These are phyloP conservation scores for Funneliformis geosporum DNA, from an alignment of 192 early-diverging fungal species.

Conservation along the genomic window DNA sequence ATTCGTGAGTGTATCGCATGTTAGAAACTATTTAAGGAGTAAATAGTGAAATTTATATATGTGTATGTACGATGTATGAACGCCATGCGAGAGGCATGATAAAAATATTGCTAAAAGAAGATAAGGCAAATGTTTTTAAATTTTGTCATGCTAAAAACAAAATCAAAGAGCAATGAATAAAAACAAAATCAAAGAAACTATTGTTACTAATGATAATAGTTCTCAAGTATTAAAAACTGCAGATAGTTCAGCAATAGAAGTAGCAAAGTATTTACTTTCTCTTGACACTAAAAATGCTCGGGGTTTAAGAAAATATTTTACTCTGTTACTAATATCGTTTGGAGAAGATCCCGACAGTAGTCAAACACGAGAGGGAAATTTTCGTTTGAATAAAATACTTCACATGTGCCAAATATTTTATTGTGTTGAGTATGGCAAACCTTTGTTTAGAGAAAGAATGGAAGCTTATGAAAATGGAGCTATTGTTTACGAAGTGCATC, in stretches of 20 bases:
- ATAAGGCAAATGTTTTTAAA: no score
- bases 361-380: not conserved
- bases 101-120: no score
- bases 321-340: not conserved
- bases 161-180: no score
- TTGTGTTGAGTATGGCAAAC: not conserved
- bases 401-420: not conserved
- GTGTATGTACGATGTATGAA: no score
- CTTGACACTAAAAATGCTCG: not conserved
- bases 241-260: not conserved
- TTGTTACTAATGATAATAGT: no score
- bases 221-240: not conserved
- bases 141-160: no score
- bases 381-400: not conserved
- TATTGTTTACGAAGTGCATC: not conserved
- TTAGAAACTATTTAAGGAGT: no score
- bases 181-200: no score
- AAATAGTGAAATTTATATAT: no score
- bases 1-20: no score
- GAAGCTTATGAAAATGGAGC: not conserved
- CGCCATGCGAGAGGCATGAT: no score
- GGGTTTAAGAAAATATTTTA: conserved; percentile 5
- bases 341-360: not conserved
- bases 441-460: not conserved
- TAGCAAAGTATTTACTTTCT: conserved; percentile 3